A percentile compares a stretch with the other conserved stretches of the same genome.
phyloP scores from a whole-genome alignment of 208 protist species.

The Lotmaria passim region DNA sequence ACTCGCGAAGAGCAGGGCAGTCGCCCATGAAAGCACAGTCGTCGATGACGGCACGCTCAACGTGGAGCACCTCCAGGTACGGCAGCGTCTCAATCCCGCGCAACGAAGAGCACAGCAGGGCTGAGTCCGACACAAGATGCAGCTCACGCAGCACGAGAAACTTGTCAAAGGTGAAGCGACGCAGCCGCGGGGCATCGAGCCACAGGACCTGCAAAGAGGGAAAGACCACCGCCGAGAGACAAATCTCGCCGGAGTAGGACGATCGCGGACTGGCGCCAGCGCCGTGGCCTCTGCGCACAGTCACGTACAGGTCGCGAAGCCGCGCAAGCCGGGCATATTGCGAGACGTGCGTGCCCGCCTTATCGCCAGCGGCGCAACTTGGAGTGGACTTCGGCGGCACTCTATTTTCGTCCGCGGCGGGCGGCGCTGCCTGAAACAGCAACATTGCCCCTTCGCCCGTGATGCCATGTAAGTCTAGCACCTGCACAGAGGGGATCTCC shows the following conservation, averaged over 20 bases:
- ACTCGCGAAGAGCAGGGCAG: slow-evolving; percentile 39
- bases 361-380: neutral
- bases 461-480: slow-evolving; percentile 33
- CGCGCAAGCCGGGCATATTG: neutral
- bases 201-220: slow-evolving; percentile 55
- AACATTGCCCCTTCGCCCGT: slow-evolving; percentile 12
- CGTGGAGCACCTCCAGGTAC: slow-evolving; percentile 58
- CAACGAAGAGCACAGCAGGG: slow-evolving; percentile 44
- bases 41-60: slow-evolving; percentile 51
- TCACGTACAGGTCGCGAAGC: slow-evolving; percentile 42
- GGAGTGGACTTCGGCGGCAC: neutral
- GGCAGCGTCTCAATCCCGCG: slow-evolving; percentile 48
- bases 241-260: slow-evolving; percentile 15
- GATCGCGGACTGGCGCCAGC: slow-evolving; percentile 9
- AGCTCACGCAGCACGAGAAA: slow-evolving; percentile 47
- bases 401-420: neutral
- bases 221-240: slow-evolving; percentile 25
- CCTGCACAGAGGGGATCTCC: slow-evolving; percentile 9
- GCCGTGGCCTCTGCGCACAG: slow-evolving; percentile 11
- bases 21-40: slow-evolving; percentile 47
- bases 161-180: slow-evolving; percentile 21
- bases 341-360: too few relatives aligned
- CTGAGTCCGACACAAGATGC: slow-evolving; percentile 51
- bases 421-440: slow-evolving; percentile 2
- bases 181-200: slow-evolving; percentile 51